phyloP scores from a whole-genome alignment of 2,329 filamentous ascomycete genomes.

The Zymoseptoria passerinii region DNA sequence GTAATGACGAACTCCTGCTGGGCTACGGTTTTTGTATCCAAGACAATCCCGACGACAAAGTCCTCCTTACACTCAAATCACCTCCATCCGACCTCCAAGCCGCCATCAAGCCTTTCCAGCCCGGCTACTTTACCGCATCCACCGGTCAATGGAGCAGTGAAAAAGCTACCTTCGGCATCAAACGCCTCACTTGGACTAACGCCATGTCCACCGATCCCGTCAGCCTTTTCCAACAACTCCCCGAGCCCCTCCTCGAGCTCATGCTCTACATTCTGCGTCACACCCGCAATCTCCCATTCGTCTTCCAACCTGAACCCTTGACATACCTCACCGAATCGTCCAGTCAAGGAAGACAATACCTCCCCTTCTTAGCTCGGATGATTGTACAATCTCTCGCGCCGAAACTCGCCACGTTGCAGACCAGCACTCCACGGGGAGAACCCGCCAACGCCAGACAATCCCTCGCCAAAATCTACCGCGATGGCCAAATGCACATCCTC shows the following conservation, averaged over 20 bases:
- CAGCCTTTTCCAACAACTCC: constrained; percentile 22
- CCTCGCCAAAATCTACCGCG: constrained; percentile 37
- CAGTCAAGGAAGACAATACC: constrained; percentile 23
- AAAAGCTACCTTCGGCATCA: constrained; percentile 33
- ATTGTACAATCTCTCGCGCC: constrained; percentile 28
- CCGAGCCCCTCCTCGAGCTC: constrained; percentile 29
- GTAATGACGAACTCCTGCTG: constrained; percentile 45
- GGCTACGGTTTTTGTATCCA: constrained; percentile 46
- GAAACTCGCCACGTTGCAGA: constrained; percentile 27
- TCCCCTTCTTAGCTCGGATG: constrained; percentile 28
- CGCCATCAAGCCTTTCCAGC: constrained; percentile 23
- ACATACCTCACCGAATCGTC: constrained; percentile 18
- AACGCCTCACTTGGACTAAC: background rate
- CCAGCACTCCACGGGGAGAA: constrained; percentile 14
- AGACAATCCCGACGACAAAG: constrained; percentile 41
- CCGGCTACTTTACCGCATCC: constrained; percentile 27
- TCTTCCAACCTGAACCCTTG: constrained; percentile 20
- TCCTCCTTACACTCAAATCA: constrained; percentile 35
- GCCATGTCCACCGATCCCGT: background rate
- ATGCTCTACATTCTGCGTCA: constrained; percentile 29
- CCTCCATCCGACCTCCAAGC: constrained; percentile 32
- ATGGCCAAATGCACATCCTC: constrained; percentile 32
- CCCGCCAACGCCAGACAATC: constrained; percentile 33
- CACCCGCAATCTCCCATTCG: constrained; percentile 27
- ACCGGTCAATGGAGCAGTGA: constrained; percentile 27